Evolutionary conservation across 2,329 filamentous ascomycete genomes (phyloP).

Genomic region (Madurella mycetomatis): DNA sequence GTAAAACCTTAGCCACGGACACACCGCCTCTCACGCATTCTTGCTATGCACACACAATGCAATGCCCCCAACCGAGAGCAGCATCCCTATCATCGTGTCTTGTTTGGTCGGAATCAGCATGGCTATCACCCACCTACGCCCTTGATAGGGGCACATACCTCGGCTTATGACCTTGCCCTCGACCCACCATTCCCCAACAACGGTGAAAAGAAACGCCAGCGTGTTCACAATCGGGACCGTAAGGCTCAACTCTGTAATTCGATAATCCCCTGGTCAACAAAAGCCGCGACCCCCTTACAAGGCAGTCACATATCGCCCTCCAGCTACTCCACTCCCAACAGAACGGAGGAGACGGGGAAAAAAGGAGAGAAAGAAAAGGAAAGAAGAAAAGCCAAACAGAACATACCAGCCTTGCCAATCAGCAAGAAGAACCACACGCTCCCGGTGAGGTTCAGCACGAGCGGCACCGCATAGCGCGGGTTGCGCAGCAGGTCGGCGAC

Average conservation of each 20-base stretch:
- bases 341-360: no score
- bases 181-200: conserved; percentile 90
- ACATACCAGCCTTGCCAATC: conserved; percentile 84
- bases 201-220: conserved; percentile 91
- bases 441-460: conserved; percentile 84
- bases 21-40: conserved; percentile 19
- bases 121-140: neutral
- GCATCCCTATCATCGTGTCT: conserved; percentile 85
- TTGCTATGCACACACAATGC: conserved; percentile 76
- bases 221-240: conserved; percentile 96
- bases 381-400: no score
- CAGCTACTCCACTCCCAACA: no score
- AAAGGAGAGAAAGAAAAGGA: no score
- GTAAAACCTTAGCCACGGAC: neutral
- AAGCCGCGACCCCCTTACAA: neutral
- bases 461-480: conserved; percentile 77
- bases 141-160: conserved; percentile 49
- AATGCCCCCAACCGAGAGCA: conserved; percentile 72
- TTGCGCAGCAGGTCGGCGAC: conserved; percentile 74
- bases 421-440: conserved; percentile 96
- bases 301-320: no score
- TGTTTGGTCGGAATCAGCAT: neutral
- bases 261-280: neutral
- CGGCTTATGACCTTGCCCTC: conserved; percentile 84
- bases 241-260: conserved; percentile 69